Evolutionary conservation across 2,329 filamentous ascomycete species (phyloP).

Genomic region (Fusarium veterinarium): DNA sequence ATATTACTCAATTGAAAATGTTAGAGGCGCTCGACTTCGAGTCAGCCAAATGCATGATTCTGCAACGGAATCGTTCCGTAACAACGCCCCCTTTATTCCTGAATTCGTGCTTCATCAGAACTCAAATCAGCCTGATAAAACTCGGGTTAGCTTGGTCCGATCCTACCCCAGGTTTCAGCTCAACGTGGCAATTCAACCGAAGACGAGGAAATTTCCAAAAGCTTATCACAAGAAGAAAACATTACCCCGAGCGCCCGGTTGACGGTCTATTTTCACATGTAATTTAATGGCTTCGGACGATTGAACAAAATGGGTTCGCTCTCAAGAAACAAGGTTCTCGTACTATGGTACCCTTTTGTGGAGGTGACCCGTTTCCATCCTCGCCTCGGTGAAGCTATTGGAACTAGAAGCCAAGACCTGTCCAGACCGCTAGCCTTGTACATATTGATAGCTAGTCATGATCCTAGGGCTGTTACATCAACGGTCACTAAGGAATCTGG

Average conservation of each 20-base stretch:
- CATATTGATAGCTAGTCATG: background rate
- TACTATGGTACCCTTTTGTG: background rate
- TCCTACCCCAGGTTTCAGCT: slow-evolving; percentile 9
- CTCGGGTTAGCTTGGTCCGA: background rate
- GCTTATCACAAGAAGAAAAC: background rate
- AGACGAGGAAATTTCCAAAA: background rate
- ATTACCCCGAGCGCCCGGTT: background rate
- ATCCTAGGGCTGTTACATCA: background rate
- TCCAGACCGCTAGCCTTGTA: slow-evolving; percentile 10
- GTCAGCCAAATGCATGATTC: slow-evolving; percentile 1
- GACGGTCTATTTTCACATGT: background rate
- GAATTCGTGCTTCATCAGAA: background rate
- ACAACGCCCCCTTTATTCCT: background rate
- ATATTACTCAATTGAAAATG: background rate
- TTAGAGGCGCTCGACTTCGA: background rate
- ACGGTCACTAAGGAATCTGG: background rate
- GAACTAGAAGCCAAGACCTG: background rate
- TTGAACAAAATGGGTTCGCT: background rate
- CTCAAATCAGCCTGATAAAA: background rate
- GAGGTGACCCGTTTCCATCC: background rate
- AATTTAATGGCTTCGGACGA: background rate
- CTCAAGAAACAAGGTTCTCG: background rate
- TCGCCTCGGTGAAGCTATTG: background rate
- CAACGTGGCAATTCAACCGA: slow-evolving; percentile 5
- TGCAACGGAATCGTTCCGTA: background rate